Conservation (phyloP, 2,329 filamentous ascomycete genomes). For the Colletotrichum plurivorum region DNA sequence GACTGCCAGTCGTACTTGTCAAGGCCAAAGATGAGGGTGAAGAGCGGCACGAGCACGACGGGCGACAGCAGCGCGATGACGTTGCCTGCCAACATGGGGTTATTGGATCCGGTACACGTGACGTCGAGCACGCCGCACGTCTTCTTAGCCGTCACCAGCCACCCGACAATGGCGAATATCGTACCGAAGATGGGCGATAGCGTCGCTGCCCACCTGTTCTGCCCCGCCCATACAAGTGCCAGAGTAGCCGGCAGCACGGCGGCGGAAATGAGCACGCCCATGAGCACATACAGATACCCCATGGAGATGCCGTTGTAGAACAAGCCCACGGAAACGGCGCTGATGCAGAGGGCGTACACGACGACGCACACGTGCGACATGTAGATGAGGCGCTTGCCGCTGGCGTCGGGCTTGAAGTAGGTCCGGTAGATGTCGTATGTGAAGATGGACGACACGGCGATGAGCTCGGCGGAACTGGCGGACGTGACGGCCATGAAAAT, state of each 20-base stretch:
- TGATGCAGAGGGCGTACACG: slow-evolving; percentile 81
- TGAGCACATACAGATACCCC: slow-evolving; percentile 90
- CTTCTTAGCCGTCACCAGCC: slow-evolving; percentile 81
- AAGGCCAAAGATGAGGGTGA: slow-evolving; percentile 72
- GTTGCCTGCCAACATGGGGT: slow-evolving; percentile 90
- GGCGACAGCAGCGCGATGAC: slow-evolving; percentile 86
- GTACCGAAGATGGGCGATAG: slow-evolving; percentile 78
- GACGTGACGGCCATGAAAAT: slow-evolving; percentile 89
- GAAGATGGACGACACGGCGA: slow-evolving; percentile 86
- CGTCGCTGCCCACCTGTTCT: slow-evolving; percentile 80
- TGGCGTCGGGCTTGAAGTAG: slow-evolving; percentile 84
- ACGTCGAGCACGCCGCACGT: slow-evolving; percentile 79
- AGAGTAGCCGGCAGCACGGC: slow-evolving; percentile 88
- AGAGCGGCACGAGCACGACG: slow-evolving; percentile 78
- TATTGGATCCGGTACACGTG: slow-evolving; percentile 82
- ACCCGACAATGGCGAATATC: slow-evolving; percentile 76
- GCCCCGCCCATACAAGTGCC: slow-evolving; percentile 84
- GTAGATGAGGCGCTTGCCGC: slow-evolving; percentile 82
- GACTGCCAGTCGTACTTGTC: slow-evolving; percentile 89
- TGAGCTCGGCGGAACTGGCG: slow-evolving; percentile 83
- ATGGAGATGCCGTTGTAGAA: slow-evolving; percentile 83
- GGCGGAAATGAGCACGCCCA: slow-evolving; percentile 91
- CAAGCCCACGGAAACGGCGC: slow-evolving; percentile 82
- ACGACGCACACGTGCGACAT: slow-evolving; percentile 82
- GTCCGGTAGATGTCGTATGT: slow-evolving; percentile 92